phyloP scores from a whole-genome alignment of 768 basidiomycete species.

The Candolleomyces eurysporus region DNA sequence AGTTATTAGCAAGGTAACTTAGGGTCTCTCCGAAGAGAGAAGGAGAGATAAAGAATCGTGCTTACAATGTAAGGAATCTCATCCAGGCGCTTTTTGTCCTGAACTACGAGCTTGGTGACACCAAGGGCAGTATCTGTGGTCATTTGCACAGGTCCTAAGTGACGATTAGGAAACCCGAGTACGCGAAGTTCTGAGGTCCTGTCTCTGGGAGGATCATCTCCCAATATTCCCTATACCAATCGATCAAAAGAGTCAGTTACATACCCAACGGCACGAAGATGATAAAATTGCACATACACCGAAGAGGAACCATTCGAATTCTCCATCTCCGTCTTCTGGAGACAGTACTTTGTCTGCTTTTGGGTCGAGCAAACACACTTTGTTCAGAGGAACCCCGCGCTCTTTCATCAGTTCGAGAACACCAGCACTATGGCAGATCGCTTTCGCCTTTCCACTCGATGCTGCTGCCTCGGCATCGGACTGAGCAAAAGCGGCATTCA shows the following conservation, averaged over 20 bases:
- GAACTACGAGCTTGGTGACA: constrained; percentile 81
- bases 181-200: constrained; percentile 85
- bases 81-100: constrained; percentile 70
- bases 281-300: constrained; percentile 51
- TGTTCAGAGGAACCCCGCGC: constrained; percentile 41
- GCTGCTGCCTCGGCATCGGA: constrained; percentile 10
- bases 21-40: too few species aligned
- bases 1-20: too few species aligned
- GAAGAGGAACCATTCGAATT: constrained; percentile 88
- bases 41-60: background rate
- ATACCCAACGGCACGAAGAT: background rate
- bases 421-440: constrained; percentile 47
- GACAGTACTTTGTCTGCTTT: constrained; percentile 67
- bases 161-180: constrained; percentile 83
- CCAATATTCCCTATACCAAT: constrained; percentile 43
- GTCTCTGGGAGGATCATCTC: constrained; percentile 95
- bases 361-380: constrained; percentile 93
- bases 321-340: constrained; percentile 73
- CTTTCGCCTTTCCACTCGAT: constrained; percentile 27
- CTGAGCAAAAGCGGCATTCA: constrained; percentile 34
- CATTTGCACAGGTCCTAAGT: constrained; percentile 91
- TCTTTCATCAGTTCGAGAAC: constrained; percentile 59
- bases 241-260: background rate
- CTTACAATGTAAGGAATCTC: constrained; percentile 74
- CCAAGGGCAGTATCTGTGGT: constrained; percentile 97